phyloP scores from a whole-genome alignment of 306 rosid species.

The Cajanus cajan region DNA sequence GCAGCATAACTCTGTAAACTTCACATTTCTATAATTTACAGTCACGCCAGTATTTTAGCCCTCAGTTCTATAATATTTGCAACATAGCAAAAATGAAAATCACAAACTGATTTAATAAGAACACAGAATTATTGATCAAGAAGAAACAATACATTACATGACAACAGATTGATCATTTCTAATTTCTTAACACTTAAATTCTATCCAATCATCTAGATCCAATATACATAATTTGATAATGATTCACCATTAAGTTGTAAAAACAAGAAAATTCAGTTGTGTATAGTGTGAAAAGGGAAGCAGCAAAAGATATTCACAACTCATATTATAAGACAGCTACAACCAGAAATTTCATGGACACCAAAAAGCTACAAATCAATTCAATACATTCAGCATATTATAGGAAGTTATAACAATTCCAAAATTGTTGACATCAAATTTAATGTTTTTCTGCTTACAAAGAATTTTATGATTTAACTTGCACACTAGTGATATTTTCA shows the following conservation, averaged over 20 bases:
- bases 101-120: conserved; percentile 5
- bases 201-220: neutral
- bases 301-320: neutral
- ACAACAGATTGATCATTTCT: conserved; percentile 11
- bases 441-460: conserved; percentile 13
- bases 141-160: neutral
- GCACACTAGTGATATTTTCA: neutral
- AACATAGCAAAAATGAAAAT: conserved; percentile 25
- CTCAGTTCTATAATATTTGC: conserved; percentile 54
- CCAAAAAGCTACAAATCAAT: conserved; percentile 12
- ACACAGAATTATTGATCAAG: neutral
- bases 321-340: neutral
- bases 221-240: neutral
- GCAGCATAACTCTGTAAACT: conserved; percentile 50
- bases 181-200: conserved; percentile 7
- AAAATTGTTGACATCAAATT: neutral
- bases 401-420: neutral
- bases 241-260: neutral
- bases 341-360: neutral
- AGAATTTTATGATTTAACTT: conserved; percentile 10
- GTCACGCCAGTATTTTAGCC: conserved; percentile 52
- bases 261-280: neutral
- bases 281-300: neutral
- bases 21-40: conserved; percentile 50
- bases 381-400: neutral